These are phyloP conservation scores for Yarrowia sp. DNA, from an alignment of 805 yeast species.

Conservation along the genomic window DNA sequence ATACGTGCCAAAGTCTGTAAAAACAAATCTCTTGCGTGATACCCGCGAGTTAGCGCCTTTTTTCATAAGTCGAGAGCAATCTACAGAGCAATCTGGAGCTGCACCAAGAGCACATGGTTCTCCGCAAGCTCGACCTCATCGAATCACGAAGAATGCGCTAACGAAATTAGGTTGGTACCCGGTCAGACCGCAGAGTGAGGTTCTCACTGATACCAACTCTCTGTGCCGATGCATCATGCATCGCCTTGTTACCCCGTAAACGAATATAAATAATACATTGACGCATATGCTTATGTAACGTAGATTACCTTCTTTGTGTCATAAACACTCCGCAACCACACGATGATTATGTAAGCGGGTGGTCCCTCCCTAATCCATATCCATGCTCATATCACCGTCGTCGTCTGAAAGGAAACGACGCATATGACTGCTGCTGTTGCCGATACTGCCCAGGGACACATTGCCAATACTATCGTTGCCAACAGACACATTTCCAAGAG, in stretches of 20 bases:
- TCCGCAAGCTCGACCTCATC: background rate
- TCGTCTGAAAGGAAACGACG: constrained; percentile 14
- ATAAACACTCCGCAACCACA: background rate
- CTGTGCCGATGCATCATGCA: background rate
- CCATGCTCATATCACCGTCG: constrained; percentile 32
- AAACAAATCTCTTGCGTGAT: background rate
- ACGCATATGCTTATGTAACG: background rate
- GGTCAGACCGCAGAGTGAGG: background rate
- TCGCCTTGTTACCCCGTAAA: background rate
- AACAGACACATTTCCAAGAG: constrained; percentile 30
- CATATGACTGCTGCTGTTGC: constrained; percentile 27
- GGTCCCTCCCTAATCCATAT: background rate
- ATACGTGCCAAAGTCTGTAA: background rate
- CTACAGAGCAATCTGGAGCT: too few species aligned
- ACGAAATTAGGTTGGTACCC: background rate
- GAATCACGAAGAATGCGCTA: background rate
- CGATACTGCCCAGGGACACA: constrained; percentile 25
- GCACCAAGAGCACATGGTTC: too few species aligned
- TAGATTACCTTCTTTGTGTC: background rate
- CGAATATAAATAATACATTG: background rate
- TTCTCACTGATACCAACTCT: too few species aligned
- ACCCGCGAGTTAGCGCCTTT: background rate
- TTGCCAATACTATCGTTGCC: constrained; percentile 36
- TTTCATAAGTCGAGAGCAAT: background rate
- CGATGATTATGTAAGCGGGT: background rate